Evolutionary conservation across 768 basidiomycete species (phyloP).

Genomic region (Pleurotus cornucopiae): DNA sequence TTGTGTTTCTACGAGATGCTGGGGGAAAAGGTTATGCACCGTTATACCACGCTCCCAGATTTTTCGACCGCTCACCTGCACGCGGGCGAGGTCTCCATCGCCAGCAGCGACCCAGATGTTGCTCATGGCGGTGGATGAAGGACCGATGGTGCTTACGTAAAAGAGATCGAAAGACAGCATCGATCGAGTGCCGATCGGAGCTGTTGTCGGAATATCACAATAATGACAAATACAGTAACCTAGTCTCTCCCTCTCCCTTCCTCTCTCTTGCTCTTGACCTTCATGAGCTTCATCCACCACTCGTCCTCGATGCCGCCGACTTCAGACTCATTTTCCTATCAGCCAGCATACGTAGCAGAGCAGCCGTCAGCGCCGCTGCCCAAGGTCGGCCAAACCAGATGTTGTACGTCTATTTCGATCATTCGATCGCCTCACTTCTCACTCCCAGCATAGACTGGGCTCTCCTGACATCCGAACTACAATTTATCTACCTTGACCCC

Average conservation of each 20-base stretch:
- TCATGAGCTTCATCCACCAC: slow-evolving; percentile 21
- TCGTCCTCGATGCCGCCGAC: slow-evolving; percentile 10
- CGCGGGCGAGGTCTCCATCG: slow-evolving; percentile 80
- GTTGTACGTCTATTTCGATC: slow-evolving; percentile 54
- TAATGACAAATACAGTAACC: background rate
- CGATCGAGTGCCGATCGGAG: slow-evolving; percentile 11
- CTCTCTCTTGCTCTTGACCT: slow-evolving; percentile 1
- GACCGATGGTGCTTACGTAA: background rate
- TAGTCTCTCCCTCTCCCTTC: background rate
- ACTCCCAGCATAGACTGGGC: slow-evolving; percentile 61
- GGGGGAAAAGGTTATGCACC: background rate
- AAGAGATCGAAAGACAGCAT: background rate
- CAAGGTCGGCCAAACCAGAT: slow-evolving; percentile 68
- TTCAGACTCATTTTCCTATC: background rate
- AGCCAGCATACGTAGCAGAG: slow-evolving; percentile 1
- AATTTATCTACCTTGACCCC: slow-evolving; percentile 83
- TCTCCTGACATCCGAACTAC: slow-evolving; percentile 68
- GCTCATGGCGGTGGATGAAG: background rate
- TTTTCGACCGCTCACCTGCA: slow-evolving; percentile 48
- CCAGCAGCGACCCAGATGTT: slow-evolving; percentile 87
- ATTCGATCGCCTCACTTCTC: slow-evolving; percentile 27
- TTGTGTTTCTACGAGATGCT: slow-evolving; percentile 40
- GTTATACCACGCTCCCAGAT: background rate
- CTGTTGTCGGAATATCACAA: slow-evolving; percentile 6
- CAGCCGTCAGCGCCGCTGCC: slow-evolving; percentile 31